phyloP scores from a whole-genome alignment of 306 rosid genomes.

The Cucumis melo region DNA sequence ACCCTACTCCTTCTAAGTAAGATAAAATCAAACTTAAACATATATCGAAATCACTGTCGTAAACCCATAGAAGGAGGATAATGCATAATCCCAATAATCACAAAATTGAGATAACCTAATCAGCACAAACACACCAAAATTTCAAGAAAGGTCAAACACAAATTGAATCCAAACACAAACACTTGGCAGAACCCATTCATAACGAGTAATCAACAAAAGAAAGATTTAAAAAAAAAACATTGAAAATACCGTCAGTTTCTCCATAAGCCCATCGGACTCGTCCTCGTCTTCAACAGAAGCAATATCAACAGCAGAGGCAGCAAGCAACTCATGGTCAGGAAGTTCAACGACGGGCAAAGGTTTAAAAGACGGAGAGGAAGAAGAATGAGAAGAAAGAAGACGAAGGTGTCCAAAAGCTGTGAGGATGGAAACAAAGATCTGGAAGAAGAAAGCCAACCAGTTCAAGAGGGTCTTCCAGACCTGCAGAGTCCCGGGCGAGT shows the following conservation, averaged over 20 bases:
- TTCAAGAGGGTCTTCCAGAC: constrained; percentile 65
- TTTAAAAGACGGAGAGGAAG: constrained; percentile 47
- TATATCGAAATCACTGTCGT: neutral
- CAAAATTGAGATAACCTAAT: neutral
- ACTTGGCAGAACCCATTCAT: neutral
- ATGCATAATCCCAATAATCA: neutral
- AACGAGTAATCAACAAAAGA: neutral
- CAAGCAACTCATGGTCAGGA: constrained; percentile 29
- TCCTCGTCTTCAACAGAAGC: constrained; percentile 18
- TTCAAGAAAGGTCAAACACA: neutral
- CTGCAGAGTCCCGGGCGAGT: constrained; percentile 52
- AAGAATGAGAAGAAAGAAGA: constrained; percentile 54
- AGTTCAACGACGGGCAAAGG: constrained; percentile 70
- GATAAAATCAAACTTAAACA: neutral
- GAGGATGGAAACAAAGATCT: constrained; percentile 77
- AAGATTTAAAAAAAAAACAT: neutral
- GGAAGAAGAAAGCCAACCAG: constrained; percentile 80
- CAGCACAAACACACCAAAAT: neutral
- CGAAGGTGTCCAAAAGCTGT: constrained; percentile 69
- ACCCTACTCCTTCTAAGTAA: neutral
- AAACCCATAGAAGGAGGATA: neutral
- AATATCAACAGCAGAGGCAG: constrained; percentile 43
- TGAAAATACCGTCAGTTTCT: constrained; percentile 51
- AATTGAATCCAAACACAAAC: neutral
- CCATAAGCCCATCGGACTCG: constrained; percentile 14